These are phyloP conservation scores for Tulasnella sp. DNA, from an alignment of 768 basidiomycete species.

Conservation along the genomic window DNA sequence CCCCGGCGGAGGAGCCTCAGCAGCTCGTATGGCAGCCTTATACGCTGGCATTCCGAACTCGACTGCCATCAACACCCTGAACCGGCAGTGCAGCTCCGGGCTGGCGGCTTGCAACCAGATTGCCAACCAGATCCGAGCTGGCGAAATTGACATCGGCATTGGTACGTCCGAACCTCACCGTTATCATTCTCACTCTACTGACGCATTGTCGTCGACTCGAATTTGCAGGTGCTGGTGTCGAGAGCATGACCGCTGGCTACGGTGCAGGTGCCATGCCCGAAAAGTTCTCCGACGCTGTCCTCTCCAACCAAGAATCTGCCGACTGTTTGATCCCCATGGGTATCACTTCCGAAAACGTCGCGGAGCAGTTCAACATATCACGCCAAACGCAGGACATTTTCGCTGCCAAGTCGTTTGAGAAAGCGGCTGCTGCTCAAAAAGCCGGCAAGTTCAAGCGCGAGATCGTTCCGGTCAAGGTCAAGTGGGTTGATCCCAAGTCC, in stretches of 20 bases:
- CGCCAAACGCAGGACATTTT: constrained; percentile 83
- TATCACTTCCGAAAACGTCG: constrained; percentile 93
- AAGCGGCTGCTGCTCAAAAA: constrained; percentile 78
- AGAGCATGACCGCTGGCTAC: constrained; percentile 85
- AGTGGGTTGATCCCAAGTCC: constrained; percentile 71
- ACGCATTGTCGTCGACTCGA: neutral
- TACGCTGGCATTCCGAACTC: constrained; percentile 83
- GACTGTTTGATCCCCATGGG: constrained; percentile 91
- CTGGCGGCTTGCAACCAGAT: constrained; percentile 81
- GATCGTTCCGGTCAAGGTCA: constrained; percentile 78
- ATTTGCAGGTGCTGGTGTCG: constrained; percentile 73
- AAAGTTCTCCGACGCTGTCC: constrained; percentile 65
- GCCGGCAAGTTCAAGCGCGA: constrained; percentile 81
- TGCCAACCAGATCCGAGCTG: constrained; percentile 73
- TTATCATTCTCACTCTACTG: neutral
- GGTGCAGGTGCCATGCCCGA: constrained; percentile 61
- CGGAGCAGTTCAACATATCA: constrained; percentile 71
- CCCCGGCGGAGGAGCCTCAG: constrained; percentile 77
- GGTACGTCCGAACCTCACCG: constrained; percentile 52
- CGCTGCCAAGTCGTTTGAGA: constrained; percentile 81
- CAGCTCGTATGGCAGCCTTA: constrained; percentile 85
- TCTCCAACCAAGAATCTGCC: constrained; percentile 66
- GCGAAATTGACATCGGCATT: constrained; percentile 89
- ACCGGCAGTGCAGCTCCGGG: constrained; percentile 89
- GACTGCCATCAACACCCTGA: constrained; percentile 76